A percentile compares a stretch with the other conserved stretches of the same genome.
These are phyloP conservation scores for Schrenkiella parvula DNA, from an alignment of 345 rosid genomes.

Conservation along the genomic window DNA sequence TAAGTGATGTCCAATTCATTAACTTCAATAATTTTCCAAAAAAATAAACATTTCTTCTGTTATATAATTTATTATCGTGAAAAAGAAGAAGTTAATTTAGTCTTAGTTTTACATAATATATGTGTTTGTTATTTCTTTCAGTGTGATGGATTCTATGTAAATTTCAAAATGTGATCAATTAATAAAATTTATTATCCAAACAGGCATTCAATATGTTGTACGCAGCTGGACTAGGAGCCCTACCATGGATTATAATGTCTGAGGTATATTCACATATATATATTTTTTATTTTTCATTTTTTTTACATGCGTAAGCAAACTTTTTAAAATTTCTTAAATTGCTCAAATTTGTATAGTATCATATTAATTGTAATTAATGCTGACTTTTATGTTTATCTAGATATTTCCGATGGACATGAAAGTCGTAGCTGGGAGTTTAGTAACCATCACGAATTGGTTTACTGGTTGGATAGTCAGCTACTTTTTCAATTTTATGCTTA, in stretches of 20 bases:
- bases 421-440: conserved; percentile 55
- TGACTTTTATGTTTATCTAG: conserved; percentile 5
- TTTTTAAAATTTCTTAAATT: background rate
- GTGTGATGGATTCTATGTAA: background rate
- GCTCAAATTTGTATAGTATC: background rate
- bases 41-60: no score
- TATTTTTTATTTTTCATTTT: background rate
- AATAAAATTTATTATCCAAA: background rate
- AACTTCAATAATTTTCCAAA: background rate
- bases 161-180: background rate
- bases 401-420: conserved; percentile 53
- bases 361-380: background rate
- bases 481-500: conserved; percentile 41
- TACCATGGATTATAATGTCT: conserved; percentile 70
- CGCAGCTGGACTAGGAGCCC: conserved; percentile 59
- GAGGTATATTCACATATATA: conserved; percentile 37
- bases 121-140: background rate
- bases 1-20: background rate
- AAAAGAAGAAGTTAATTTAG: no score
- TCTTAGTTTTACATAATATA: no score
- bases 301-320: background rate
- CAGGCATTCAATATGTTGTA: conserved; percentile 46
- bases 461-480: conserved; percentile 50
- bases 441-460: conserved; percentile 43
- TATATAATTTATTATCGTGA: no score